Conservation (phyloP, 768 basidiomycete species). For the Sistotremastrum niveocremeum region DNA sequence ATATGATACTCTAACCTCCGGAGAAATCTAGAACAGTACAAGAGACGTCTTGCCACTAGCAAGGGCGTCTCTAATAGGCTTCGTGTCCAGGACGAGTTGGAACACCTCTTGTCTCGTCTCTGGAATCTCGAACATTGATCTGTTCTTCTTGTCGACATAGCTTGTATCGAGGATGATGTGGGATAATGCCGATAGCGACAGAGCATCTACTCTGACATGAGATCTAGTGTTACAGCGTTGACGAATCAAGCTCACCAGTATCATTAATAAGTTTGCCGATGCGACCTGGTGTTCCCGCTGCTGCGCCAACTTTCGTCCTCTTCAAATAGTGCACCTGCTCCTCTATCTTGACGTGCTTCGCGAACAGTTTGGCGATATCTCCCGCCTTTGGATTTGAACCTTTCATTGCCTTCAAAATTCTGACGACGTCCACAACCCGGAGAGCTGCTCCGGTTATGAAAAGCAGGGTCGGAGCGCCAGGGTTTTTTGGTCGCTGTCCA, state of each 20-base stretch:
- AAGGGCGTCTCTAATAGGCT: conserved; percentile 46
- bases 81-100: conserved; percentile 51
- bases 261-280: conserved; percentile 75
- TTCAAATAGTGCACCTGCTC: conserved; percentile 78
- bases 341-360: conserved; percentile 83
- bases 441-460: conserved; percentile 83
- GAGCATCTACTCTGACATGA: conserved; percentile 36
- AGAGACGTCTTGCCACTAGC: conserved; percentile 62
- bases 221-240: conserved; percentile 3
- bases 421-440: conserved; percentile 78
- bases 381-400: conserved; percentile 74
- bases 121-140: conserved; percentile 65
- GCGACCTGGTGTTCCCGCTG: conserved; percentile 86
- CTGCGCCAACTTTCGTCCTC: conserved; percentile 76
- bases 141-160: conserved; percentile 62
- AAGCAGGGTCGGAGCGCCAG: conserved; percentile 78
- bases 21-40: conserved; percentile 50
- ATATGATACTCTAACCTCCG: neutral
- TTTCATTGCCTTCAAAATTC: conserved; percentile 53
- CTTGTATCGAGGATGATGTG: conserved; percentile 76
- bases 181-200: conserved; percentile 59
- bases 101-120: conserved; percentile 78
- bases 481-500: conserved; percentile 57
- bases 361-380: conserved; percentile 90
- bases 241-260: conserved; percentile 33